Evolutionary conservation across 441 rosid genomes (phyloP), one percentile per base, ranked within the genome.

Genomic region (Eruca vesicaria): DNA sequence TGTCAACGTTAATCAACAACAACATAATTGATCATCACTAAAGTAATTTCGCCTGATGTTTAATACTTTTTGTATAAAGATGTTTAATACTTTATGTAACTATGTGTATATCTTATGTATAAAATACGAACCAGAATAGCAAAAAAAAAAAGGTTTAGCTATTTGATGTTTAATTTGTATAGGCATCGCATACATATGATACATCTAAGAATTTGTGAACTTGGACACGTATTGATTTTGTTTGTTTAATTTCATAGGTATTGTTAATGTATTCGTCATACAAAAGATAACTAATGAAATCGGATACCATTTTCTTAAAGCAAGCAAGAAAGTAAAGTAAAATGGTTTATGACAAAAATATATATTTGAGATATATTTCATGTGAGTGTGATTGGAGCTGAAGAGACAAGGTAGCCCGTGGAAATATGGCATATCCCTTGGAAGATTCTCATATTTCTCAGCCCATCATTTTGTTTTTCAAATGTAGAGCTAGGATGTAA

Each of bases 381-480:
- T n/a, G n/a, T n/a, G n/a, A n/a, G n/a, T n/a, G n/a, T n/a, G n/a
- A n/a, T n/a, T n/a, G n/a, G n/a, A n/a, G n/a, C n/a, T n/a, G n/a
- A n/a, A n/a, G n/a, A n/a, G n/a, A n/a, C n/a, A n/a, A n/a, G n/a
- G n/a, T n/a, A n/a, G n/a, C n/a, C n/a, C n/a, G n/a, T n/a, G n/a
- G n/a, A n/a, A n/a, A 15, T 32, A 74, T 67, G 36, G 79, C 74
- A 75, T 69, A 75, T 75, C 69, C 79, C 15, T 69, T 55, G 36
- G 69, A 69, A 75, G 79, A 75, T 75, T 75, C 72, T 29, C 61
- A 52, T 50, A 52, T 31, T 31, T 67, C 53, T 59, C 61, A n/a
- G n/a, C n/a, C n/a, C n/a, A n/a, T n/a, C n/a, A 59, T 9, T 29
- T 10, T 66, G 8, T 21, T 61, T 19, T 43, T 43, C 52, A 74